phyloP scores from a whole-genome alignment of 1,284 basidiomycete species.

The Pascua guehoae region DNA sequence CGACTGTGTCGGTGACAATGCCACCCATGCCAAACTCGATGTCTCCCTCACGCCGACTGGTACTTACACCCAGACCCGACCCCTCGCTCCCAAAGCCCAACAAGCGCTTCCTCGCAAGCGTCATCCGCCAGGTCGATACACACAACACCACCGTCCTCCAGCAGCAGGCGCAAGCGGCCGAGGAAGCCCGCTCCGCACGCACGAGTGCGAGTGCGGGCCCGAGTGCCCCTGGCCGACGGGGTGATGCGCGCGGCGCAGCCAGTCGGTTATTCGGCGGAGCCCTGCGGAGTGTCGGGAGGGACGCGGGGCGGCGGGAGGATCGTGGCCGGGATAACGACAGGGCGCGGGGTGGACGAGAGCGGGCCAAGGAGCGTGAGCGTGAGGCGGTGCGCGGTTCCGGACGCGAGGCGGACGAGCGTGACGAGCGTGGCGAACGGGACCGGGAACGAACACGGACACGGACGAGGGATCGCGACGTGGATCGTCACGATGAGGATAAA shows the following conservation, averaged over 20 bases:
- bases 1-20: too few species aligned
- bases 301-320: not conserved
- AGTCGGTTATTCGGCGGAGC: constrained; percentile 42
- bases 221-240: not conserved
- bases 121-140: constrained; percentile 85
- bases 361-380: too few species aligned
- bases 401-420: constrained; percentile 46
- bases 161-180: constrained; percentile 69
- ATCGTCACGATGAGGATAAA: too few species aligned
- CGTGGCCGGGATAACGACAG: constrained; percentile 20
- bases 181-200: constrained; percentile 57
- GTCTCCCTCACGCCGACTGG: not conserved
- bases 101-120: constrained; percentile 81
- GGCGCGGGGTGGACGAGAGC: constrained; percentile 54
- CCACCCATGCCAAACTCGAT: too few species aligned
- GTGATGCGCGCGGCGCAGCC: constrained; percentile 3
- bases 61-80: constrained; percentile 37
- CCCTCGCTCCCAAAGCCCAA: constrained; percentile 68
- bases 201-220: not conserved
- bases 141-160: constrained; percentile 80
- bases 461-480: not conserved
- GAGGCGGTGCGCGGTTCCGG: constrained; percentile 82
- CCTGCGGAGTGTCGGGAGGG: constrained; percentile 18
- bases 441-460: not conserved
- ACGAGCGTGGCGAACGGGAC: not conserved